These are phyloP conservation scores for Tricholoma matsutake DNA, from an alignment of 768 basidiomycete genomes.

Conservation along the genomic window DNA sequence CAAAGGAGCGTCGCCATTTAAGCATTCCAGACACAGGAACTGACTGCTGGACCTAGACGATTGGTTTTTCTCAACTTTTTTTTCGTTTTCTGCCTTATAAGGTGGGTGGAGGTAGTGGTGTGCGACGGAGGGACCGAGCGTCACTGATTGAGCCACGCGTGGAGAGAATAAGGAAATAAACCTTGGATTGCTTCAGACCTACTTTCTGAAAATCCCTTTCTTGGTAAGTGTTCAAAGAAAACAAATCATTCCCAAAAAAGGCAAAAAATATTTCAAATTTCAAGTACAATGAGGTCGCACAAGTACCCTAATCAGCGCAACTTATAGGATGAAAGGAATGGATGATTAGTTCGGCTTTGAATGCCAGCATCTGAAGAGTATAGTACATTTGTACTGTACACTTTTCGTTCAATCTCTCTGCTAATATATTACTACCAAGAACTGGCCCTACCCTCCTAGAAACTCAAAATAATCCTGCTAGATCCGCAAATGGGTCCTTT, in stretches of 20 bases:
- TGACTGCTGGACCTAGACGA: constrained; percentile 6
- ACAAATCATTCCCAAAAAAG: constrained; percentile 5
- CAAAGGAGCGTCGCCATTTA: constrained; percentile 7
- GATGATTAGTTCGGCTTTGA: no score
- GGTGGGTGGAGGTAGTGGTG: constrained; percentile 9
- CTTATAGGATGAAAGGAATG: no score
- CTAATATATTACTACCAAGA: no score
- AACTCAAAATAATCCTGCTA: constrained; percentile 67
- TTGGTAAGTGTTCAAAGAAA: constrained; percentile 6
- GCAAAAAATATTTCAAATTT: background rate
- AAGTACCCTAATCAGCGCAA: no score
- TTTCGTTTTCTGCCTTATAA: constrained; percentile 11
- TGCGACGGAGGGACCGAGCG: constrained; percentile 16
- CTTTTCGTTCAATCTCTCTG: no score
- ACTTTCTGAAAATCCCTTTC: constrained; percentile 11
- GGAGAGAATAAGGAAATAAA: constrained; percentile 17
- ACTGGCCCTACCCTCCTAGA: background rate
- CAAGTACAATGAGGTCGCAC: no score
- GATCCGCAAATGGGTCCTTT: constrained; percentile 85
- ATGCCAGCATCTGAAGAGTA: no score
- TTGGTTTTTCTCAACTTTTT: constrained; percentile 17
- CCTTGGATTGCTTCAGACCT: constrained; percentile 10
- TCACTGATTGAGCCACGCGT: constrained; percentile 8
- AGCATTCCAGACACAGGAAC: constrained; percentile 5
- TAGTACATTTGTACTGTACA: no score